Percentiles rank a stretch among this genome's conserved stretches.
These are phyloP conservation scores for Phtheirospermum japonicum DNA, from an alignment of 257 asterid species.

Conservation along the genomic window DNA sequence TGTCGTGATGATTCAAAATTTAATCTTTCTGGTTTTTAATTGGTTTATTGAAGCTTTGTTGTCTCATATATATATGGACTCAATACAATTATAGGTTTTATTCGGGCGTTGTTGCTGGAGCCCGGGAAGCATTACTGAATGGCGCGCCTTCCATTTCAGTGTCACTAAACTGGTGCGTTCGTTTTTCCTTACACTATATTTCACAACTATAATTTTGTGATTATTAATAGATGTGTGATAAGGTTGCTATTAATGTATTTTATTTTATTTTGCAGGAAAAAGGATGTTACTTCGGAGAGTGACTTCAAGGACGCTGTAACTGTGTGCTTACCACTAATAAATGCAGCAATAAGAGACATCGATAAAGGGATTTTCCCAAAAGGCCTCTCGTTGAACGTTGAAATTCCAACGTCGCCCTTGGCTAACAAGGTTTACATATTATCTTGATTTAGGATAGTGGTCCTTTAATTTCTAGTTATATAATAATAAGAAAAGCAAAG, in stretches of 20 bases:
- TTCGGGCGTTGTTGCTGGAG: conserved; percentile 96
- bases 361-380: conserved; percentile 75
- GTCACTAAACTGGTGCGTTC: conserved; percentile 81
- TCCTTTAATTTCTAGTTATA: conserved; percentile 9
- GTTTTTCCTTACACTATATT: no score
- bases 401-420: conserved; percentile 75
- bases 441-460: not conserved
- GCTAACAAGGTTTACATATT: conserved; percentile 63
- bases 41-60: conserved; percentile 16
- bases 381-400: conserved; percentile 63
- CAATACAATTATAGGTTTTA: conserved; percentile 55
- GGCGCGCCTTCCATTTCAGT: conserved; percentile 92
- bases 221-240: conserved; percentile 16
- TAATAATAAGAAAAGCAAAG: not conserved
- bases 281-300: conserved; percentile 69
- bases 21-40: not conserved
- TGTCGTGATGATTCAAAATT: conserved; percentile 21
- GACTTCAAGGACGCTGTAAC: conserved; percentile 92
- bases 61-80: conserved; percentile 3
- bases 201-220: no score
- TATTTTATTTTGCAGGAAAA: conserved; percentile 73
- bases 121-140: conserved; percentile 81
- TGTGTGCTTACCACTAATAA: conserved; percentile 70
- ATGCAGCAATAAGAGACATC: conserved; percentile 71
- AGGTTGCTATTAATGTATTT: conserved; percentile 22